Conservation (phyloP, 352 stramenopile species). For the Phytopythium mirpurense region DNA sequence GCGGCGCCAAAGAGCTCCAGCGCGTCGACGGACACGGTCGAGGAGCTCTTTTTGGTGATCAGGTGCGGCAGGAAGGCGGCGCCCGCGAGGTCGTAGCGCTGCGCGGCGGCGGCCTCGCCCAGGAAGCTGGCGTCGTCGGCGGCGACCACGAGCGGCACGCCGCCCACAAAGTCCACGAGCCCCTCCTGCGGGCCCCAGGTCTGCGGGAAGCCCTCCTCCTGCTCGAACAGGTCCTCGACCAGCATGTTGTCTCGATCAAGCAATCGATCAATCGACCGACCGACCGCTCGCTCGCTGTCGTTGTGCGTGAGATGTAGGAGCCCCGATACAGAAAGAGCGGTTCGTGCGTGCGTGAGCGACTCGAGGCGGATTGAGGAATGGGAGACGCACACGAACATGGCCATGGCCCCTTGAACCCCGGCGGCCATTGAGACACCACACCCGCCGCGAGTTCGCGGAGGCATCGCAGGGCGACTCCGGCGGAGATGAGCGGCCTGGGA, state of each 20-base stretch:
- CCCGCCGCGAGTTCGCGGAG: constrained; percentile 1
- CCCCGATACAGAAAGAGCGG: no score
- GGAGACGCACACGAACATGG: not conserved
- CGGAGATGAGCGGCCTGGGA: not conserved
- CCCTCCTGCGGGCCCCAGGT: constrained; percentile 10
- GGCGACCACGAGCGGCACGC: constrained; percentile 6
- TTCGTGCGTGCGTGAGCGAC: not conserved
- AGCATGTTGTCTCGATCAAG: constrained; percentile 1
- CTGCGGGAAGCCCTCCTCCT: constrained; percentile 11
- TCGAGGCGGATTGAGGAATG: constrained; percentile 2
- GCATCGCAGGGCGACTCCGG: constrained; percentile 3
- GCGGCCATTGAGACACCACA: not conserved
- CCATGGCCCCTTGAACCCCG: not conserved
- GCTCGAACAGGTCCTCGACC: constrained; percentile 12
- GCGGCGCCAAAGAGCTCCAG: no score
- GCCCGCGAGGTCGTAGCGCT: constrained; percentile 6
- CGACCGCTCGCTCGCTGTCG: not conserved
- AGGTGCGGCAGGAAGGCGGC: constrained; percentile 7
- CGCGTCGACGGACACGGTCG: no score
- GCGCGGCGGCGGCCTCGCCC: constrained; percentile 5
- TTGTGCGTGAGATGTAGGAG: not conserved
- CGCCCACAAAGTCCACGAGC: constrained; percentile 7
- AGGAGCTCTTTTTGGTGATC: constrained; percentile 4
- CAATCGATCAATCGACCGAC: not conserved
- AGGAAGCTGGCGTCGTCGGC: constrained; percentile 4